These are phyloP conservation scores for Phoma sp. DNA, from an alignment of 2,329 filamentous ascomycete genomes.

Conservation along the genomic window DNA sequence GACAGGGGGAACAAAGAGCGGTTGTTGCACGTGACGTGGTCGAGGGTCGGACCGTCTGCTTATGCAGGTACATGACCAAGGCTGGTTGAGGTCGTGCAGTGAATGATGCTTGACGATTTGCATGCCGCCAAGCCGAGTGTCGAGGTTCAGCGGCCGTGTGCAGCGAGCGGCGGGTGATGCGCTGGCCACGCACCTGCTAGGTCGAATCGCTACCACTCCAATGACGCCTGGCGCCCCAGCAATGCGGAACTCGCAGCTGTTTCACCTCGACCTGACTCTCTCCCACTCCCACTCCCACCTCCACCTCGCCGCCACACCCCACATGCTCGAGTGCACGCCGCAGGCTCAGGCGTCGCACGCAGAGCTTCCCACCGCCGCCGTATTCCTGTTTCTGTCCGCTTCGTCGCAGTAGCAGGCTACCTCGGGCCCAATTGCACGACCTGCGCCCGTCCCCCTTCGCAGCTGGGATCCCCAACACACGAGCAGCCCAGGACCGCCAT, in stretches of 20 bases:
- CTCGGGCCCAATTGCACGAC: slow-evolving; percentile 8
- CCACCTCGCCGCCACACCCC: slow-evolving; percentile 15
- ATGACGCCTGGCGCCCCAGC: slow-evolving; percentile 1
- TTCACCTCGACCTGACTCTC: slow-evolving; percentile 17
- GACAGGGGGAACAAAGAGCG: background rate
- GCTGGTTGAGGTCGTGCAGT: slow-evolving; percentile 3
- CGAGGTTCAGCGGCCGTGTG: background rate
- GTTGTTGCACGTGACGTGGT: slow-evolving; percentile 8
- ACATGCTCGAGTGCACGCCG: slow-evolving; percentile 24
- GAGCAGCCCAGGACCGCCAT: slow-evolving; percentile 27
- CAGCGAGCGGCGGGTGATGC: background rate
- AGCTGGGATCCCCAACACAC: slow-evolving; percentile 37
- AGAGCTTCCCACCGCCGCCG: slow-evolving; percentile 2
- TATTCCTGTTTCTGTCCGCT: background rate
- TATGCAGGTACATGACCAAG: background rate
- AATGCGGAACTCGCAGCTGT: slow-evolving; percentile 8
- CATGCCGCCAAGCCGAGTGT: background rate
- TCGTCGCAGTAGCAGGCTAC: slow-evolving; percentile 15
- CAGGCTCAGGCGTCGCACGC: slow-evolving; percentile 18
- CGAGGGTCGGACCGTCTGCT: slow-evolving; percentile 2
- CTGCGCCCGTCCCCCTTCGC: slow-evolving; percentile 20
- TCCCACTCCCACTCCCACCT: slow-evolving; percentile 10
- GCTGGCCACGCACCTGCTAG: background rate
- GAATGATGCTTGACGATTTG: background rate
- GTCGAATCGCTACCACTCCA: slow-evolving; percentile 10